Evolutionary conservation across 106 monocot genomes (phyloP), one percentile per base, ranked within the genome.

Genomic region (Ottelia alismoides): DNA sequence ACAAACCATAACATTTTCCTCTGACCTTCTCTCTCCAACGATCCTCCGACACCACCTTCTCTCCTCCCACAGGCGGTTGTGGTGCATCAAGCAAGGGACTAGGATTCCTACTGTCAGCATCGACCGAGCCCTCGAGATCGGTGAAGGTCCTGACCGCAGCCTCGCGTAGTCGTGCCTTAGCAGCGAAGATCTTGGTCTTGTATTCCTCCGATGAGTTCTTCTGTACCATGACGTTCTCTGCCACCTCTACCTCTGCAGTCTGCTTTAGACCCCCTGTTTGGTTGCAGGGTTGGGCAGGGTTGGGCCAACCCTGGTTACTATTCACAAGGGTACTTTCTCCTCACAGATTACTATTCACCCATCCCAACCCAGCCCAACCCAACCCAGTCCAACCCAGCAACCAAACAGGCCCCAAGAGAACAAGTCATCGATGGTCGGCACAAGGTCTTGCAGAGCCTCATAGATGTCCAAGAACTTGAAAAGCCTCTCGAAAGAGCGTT

Each of bases 81-180:
- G n/a, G n/a, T n/a, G n/a, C n/a, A n/a, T n/a, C n/a, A n/a, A n/a
- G 30, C 76, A 70, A 1, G 76, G 76, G 1, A 76, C 76, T 2
- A 71, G 55, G 12, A 55, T 71, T 76, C 23, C 66, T 55, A 27
- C 31, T 51, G 48, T 76, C 76, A 46, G 35, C 57, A 6, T 49
- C 49, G 31, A 74, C 67, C 18, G 67, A 67, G 44, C 48, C 62
- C 61, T 74, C 67, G 10, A 74, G 67, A 16, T 67, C 67, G 22
- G 43, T 49, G 61, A 67, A 74, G 21, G 62, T 74, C 27, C 53
- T 60, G n/a, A 73, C 61, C 19, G 54, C 66, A 1, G 73, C 65
- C 51, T 76, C 76, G 6, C 71, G 71, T 0, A 76, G 28, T 21
- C 70, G 31, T 2, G 43, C 52, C 46, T 62, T 24, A 0, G 65